Conservation (phyloP, 176 grass and related monocot genomes). For the barley (Hordeum vulgare) region DNA sequence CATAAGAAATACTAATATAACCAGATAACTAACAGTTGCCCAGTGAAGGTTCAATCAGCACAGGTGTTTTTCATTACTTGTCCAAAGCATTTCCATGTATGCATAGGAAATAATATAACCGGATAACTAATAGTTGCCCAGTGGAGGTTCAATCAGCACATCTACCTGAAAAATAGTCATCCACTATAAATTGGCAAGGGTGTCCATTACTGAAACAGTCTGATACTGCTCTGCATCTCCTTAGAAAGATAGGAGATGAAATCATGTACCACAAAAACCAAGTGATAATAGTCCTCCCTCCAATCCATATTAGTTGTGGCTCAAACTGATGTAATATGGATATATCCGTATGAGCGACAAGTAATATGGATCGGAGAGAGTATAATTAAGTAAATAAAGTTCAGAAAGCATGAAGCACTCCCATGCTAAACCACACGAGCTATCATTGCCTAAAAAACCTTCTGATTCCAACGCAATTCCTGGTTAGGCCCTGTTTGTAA, state of each 20-base stretch:
- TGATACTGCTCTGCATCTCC: too few relatives aligned
- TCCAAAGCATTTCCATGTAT: neutral
- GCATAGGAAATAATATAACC: neutral
- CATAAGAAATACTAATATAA: neutral
- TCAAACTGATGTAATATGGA: neutral
- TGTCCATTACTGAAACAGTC: neutral
- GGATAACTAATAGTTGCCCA: neutral
- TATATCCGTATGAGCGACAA: too few relatives aligned
- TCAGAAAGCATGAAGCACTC: too few relatives aligned
- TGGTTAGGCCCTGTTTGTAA: too few relatives aligned
- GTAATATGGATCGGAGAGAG: too few relatives aligned
- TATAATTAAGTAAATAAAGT: too few relatives aligned
- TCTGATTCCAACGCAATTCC: too few relatives aligned
- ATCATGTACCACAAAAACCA: too few relatives aligned
- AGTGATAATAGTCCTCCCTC: too few relatives aligned
- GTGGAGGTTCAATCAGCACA: neutral
- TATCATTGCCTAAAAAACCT: too few relatives aligned
- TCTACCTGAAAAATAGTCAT: neutral
- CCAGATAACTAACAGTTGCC: neutral
- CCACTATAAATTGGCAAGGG: neutral
- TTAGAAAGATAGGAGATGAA: too few relatives aligned
- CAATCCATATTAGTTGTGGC: neutral
- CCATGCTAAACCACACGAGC: too few relatives aligned
- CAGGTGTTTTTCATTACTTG: neutral
- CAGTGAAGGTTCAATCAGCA: neutral